phyloP scores from a whole-genome alignment of 2,329 filamentous ascomycete species.

The Pestalotiopsis sp. region DNA sequence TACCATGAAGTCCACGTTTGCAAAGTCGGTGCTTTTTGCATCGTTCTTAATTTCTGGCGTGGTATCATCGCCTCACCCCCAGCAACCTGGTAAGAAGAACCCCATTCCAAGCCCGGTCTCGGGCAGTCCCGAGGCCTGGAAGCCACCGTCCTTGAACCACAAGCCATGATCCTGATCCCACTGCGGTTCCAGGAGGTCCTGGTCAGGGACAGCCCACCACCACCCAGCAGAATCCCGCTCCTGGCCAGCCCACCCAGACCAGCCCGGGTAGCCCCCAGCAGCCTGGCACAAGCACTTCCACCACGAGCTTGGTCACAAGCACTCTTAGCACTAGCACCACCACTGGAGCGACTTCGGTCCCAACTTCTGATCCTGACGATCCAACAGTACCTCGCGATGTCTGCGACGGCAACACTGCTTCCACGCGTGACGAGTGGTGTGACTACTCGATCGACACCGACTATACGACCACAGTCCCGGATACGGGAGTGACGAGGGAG shows the following conservation, averaged over 20 bases:
- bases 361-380: neutral
- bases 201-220: neutral
- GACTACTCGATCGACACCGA: conserved; percentile 40
- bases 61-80: neutral
- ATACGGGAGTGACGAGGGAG: conserved; percentile 42
- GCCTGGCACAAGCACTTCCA: neutral
- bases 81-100: conserved; percentile 2
- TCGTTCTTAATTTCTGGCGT: neutral
- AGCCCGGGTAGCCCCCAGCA: neutral
- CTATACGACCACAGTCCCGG: conserved; percentile 30
- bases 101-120: neutral
- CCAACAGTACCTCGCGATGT: conserved; percentile 6
- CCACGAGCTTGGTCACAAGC: neutral
- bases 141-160: neutral
- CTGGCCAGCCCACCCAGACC: neutral
- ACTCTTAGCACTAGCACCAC: neutral
- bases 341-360: neutral
- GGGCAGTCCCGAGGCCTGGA: neutral
- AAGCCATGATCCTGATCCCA: neutral
- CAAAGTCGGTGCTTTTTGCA: neutral
- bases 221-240: neutral
- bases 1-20: neutral
- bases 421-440: conserved; percentile 30
- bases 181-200: neutral
- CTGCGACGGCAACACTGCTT: conserved; percentile 9